These are phyloP conservation scores for Linum lewisii DNA, from an alignment of 345 rosid species.

Conservation along the genomic window DNA sequence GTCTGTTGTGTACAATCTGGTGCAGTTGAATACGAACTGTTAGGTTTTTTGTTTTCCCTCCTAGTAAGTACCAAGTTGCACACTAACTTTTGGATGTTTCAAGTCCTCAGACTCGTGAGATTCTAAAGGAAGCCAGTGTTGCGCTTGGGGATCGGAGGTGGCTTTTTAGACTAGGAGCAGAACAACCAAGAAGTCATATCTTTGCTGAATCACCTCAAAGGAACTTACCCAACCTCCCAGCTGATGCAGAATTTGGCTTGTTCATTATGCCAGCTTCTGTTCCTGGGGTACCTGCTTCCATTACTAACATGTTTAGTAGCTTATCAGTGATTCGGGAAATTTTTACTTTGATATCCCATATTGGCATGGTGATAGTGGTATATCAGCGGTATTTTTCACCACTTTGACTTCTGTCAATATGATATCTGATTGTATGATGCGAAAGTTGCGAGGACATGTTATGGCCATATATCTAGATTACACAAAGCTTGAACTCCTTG, in stretches of 20 bases:
- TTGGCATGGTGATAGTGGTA: conserved; percentile 28
- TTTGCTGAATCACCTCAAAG: conserved; percentile 20
- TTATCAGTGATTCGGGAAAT: conserved; percentile 58
- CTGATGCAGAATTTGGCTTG: conserved; percentile 33
- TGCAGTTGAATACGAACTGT: background rate
- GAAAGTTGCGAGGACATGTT: conserved; percentile 68
- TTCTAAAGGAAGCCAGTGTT: conserved; percentile 46
- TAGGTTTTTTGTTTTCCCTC: background rate
- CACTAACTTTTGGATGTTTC: conserved; percentile 15
- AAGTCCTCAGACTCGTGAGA: conserved; percentile 52
- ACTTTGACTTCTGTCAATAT: conserved; percentile 50
- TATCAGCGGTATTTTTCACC: conserved; percentile 53
- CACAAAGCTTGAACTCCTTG: conserved; percentile 73
- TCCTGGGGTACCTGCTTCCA: conserved; percentile 23
- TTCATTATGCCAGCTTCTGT: conserved; percentile 15
- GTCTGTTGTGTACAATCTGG: background rate
- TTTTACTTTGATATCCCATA: conserved; percentile 29
- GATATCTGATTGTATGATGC: conserved; percentile 51
- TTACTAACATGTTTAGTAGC: conserved; percentile 30
- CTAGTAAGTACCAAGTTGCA: background rate
- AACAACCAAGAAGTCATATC: conserved; percentile 24
- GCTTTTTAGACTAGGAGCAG: conserved; percentile 40
- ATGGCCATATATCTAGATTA: conserved; percentile 62
- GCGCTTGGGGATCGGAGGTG: conserved; percentile 34
- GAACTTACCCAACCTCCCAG: conserved; percentile 10